Percentiles rank a stretch among this genome's conserved stretches.
phyloP scores from a whole-genome alignment of 1,139 yeast species.

The Oligophagozyma castellii region DNA sequence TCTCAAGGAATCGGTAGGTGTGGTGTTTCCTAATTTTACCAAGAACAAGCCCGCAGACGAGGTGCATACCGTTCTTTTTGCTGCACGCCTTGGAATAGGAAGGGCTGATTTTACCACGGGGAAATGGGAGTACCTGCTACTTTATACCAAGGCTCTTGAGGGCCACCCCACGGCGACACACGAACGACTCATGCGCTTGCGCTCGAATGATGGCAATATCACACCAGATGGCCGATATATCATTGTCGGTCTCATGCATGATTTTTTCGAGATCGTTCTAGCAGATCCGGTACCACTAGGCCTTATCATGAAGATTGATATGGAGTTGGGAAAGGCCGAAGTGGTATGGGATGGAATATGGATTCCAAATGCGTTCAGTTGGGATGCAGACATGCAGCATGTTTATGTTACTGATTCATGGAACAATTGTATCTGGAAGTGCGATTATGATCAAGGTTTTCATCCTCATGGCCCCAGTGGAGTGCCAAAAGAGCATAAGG shows the following conservation, averaged over 20 bases:
- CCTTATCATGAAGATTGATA: slow-evolving; percentile 24
- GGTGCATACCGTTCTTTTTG: slow-evolving; percentile 32
- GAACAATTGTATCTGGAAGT: slow-evolving; percentile 44
- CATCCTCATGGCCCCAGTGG: too few species aligned
- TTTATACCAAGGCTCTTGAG: slow-evolving; percentile 29
- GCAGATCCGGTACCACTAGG: slow-evolving; percentile 18
- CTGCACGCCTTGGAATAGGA: slow-evolving; percentile 46
- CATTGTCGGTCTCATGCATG: slow-evolving; percentile 65
- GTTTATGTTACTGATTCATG: slow-evolving; percentile 67
- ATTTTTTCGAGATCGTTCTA: slow-evolving; percentile 32
- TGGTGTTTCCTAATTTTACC: slow-evolving; percentile 41
- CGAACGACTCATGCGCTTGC: slow-evolving; percentile 27
- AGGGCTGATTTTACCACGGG: slow-evolving; percentile 32
- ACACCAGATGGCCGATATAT: slow-evolving; percentile 53
- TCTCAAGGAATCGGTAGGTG: slow-evolving; percentile 39
- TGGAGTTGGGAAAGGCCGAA: slow-evolving; percentile 16
- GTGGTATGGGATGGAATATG: slow-evolving; percentile 27
- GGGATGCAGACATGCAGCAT: slow-evolving; percentile 31
- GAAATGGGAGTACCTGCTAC: slow-evolving; percentile 31
- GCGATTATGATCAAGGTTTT: slow-evolving; percentile 11
- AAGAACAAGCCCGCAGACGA: slow-evolving; percentile 27
- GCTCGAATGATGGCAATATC: slow-evolving; percentile 65
- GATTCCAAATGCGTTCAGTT: slow-evolving; percentile 75
- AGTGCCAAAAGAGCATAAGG: slow-evolving; percentile 30
- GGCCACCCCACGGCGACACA: slow-evolving; percentile 8